phyloP scores from a whole-genome alignment of 306 rosid species.

The Ammopiptanthus mongolicus region DNA sequence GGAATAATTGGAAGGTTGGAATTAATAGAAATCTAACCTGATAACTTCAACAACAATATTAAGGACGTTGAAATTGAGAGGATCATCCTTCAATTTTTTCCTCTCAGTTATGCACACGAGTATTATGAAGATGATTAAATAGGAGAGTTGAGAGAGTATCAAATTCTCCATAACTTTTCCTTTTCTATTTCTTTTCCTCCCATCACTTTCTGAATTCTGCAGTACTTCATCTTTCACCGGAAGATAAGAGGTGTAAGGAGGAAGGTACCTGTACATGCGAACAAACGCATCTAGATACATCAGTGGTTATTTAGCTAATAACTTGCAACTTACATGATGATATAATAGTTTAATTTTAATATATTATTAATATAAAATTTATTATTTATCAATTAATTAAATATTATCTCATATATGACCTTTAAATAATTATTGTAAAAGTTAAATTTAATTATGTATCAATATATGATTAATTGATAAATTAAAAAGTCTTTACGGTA shows the following conservation, averaged over 20 bases:
- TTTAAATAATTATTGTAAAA: too few species aligned
- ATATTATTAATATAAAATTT: too few species aligned
- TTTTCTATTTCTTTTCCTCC: constrained; percentile 13
- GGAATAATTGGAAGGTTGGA: too few species aligned
- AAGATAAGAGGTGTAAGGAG: constrained; percentile 35
- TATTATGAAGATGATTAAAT: constrained; percentile 17
- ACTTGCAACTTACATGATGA: too few species aligned
- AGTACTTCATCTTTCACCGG: constrained; percentile 7
- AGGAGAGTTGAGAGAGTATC: constrained; percentile 34
- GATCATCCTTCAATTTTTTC: constrained; percentile 27
- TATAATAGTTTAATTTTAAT: too few species aligned
- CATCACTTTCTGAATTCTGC: not conserved
- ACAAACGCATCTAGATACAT: not conserved
- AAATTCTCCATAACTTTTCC: not conserved
- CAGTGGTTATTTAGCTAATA: not conserved
- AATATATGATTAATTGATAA: too few species aligned
- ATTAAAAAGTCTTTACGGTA: too few species aligned
- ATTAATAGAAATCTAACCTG: constrained; percentile 15
- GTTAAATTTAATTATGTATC: too few species aligned
- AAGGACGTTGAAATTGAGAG: constrained; percentile 33
- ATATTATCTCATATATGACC: too few species aligned
- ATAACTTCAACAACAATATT: constrained; percentile 32
- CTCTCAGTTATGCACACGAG: constrained; percentile 37
- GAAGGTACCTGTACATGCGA: constrained; percentile 33
- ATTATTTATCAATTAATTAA: too few species aligned